phyloP scores from a whole-genome alignment of 495 filamentous ascomycete genomes.

The Melanomma pulvis-pyrius region DNA sequence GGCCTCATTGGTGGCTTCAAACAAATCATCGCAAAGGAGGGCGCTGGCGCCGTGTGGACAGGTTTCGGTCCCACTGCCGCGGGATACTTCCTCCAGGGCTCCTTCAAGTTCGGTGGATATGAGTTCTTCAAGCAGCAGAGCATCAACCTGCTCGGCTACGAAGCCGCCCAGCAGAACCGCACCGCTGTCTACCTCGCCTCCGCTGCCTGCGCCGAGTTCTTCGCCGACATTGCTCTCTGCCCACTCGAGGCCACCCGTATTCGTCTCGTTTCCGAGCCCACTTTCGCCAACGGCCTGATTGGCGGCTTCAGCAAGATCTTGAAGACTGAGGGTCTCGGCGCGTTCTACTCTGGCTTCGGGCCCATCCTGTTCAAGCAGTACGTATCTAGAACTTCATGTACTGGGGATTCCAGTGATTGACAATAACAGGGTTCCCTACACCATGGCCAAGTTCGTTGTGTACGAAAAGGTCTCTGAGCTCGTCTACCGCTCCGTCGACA shows the following conservation, averaged over 20 bases:
- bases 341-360: slow-evolving; percentile 52
- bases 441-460: slow-evolving; percentile 99
- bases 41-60: slow-evolving; percentile 47
- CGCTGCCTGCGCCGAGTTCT: slow-evolving; percentile 49
- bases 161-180: slow-evolving; percentile 48
- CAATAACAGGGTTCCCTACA: slow-evolving; percentile 85
- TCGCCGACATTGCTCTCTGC: slow-evolving; percentile 51
- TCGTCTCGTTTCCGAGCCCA: slow-evolving; percentile 48
- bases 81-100: slow-evolving; percentile 53
- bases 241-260: slow-evolving; percentile 50
- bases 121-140: slow-evolving; percentile 54
- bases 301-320: slow-evolving; percentile 48
- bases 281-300: slow-evolving; percentile 49
- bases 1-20: slow-evolving; percentile 51
- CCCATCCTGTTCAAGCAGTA: slow-evolving; percentile 63
- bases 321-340: slow-evolving; percentile 49
- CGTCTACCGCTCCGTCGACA: slow-evolving; percentile 73
- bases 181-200: slow-evolving; percentile 53
- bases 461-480: slow-evolving; percentile 94
- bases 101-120: slow-evolving; percentile 54
- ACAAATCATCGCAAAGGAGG: slow-evolving; percentile 48
- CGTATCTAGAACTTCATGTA: slow-evolving; percentile 45
- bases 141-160: slow-evolving; percentile 50
- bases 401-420: neutral
- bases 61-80: slow-evolving; percentile 50